These are phyloP conservation scores for Dactylonectria macrodidyma DNA, from an alignment of 2,329 filamentous ascomycete genomes.

Conservation along the genomic window DNA sequence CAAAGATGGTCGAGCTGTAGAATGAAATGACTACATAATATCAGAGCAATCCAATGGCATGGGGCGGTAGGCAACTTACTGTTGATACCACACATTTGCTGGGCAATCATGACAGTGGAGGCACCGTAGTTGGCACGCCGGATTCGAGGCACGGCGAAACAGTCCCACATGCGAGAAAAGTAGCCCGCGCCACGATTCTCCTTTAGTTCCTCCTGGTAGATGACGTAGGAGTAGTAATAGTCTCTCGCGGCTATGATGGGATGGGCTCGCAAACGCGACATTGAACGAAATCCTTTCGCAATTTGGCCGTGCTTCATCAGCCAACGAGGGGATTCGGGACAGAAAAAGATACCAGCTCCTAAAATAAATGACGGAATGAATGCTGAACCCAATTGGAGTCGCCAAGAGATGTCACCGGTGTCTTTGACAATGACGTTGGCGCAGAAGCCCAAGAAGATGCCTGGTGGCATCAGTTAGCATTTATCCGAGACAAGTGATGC, in stretches of 20 bases:
- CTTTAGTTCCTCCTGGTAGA: constrained; percentile 51
- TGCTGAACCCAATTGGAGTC: constrained; percentile 74
- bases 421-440: constrained; percentile 69
- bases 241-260: constrained; percentile 70
- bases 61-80: constrained; percentile 25
- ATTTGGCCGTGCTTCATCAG: constrained; percentile 75
- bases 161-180: constrained; percentile 60
- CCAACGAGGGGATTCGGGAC: constrained; percentile 75
- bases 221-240: constrained; percentile 65
- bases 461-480: constrained; percentile 44
- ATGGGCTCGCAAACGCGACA: constrained; percentile 64
- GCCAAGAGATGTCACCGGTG: constrained; percentile 68
- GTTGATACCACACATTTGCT: constrained; percentile 63
- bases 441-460: constrained; percentile 61
- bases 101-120: constrained; percentile 83
- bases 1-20: constrained; percentile 49
- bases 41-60: neutral
- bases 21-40: constrained; percentile 46
- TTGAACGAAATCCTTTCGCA: constrained; percentile 68
- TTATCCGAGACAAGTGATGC: neutral
- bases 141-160: constrained; percentile 78
- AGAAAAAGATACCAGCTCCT: constrained; percentile 71
- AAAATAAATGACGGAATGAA: constrained; percentile 68
- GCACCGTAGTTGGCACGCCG: constrained; percentile 81
- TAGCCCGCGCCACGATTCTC: constrained; percentile 48